Conservation (phyloP, 2,329 filamentous ascomycete genomes). For the Fusarium subtropicale region DNA sequence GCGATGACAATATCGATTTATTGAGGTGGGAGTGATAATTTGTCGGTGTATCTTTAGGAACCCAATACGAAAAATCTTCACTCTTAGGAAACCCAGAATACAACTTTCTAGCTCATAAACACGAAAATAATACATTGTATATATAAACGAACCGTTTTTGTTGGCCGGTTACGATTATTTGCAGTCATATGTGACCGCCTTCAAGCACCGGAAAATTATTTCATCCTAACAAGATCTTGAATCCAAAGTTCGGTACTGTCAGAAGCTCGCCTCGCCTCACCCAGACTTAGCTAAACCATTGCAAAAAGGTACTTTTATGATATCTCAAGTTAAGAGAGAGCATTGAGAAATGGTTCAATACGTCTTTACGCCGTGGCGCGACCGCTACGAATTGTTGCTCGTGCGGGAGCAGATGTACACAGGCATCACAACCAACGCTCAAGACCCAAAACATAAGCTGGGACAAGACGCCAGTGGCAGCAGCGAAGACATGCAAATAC, state of each 20-base stretch:
- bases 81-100: not conserved
- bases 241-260: not conserved
- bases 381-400: slow-evolving; percentile 71
- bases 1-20: not conserved
- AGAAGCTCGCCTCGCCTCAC: not conserved
- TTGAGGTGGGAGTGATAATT: too few relatives aligned
- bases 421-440: slow-evolving; percentile 14
- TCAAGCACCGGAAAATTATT: slow-evolving; percentile 20
- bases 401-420: slow-evolving; percentile 74
- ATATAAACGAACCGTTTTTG: not conserved
- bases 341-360: slow-evolving; percentile 72
- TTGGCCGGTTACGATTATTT: not conserved
- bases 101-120: too few relatives aligned
- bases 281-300: not conserved
- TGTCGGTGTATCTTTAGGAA: not conserved
- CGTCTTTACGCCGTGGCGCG: slow-evolving; percentile 79
- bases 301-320: not conserved
- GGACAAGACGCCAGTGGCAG: not conserved
- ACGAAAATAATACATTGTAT: not conserved
- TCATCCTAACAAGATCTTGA: slow-evolving; percentile 13
- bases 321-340: not conserved
- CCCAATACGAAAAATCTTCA: not conserved
- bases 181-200: not conserved
- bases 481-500: not conserved
- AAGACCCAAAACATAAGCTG: slow-evolving; percentile 4